phyloP scores from a whole-genome alignment of 2,329 filamentous ascomycete genomes.

The Colletotrichum simmondsii region DNA sequence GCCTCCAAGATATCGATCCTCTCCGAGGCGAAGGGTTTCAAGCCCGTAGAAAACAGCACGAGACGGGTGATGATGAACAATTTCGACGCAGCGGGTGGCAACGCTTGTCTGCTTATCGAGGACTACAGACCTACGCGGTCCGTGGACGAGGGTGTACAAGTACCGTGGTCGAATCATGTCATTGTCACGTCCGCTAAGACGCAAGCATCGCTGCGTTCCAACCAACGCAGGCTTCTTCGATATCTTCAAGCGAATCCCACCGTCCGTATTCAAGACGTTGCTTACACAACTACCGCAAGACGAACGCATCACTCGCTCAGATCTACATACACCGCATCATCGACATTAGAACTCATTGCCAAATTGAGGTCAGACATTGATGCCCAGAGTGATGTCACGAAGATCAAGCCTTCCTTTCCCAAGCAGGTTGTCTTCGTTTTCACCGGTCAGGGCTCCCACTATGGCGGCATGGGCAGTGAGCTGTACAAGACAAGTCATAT shows the following conservation, averaged over 20 bases:
- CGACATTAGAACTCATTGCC: neutral
- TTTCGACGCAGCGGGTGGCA: slow-evolving; percentile 46
- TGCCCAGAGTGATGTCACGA: neutral
- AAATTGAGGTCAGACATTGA: neutral
- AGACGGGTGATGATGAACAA: slow-evolving; percentile 47
- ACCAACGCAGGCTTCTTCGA: neutral
- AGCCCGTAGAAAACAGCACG: neutral
- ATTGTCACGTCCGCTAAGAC: neutral
- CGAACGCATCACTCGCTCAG: slow-evolving; percentile 5
- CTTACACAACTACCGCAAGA: slow-evolving; percentile 15
- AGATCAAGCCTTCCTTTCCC: neutral
- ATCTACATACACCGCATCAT: neutral
- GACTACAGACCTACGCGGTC: neutral
- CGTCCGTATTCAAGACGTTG: neutral
- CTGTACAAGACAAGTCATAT: slow-evolving; percentile 39
- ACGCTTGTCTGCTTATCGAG: slow-evolving; percentile 39
- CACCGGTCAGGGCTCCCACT: slow-evolving; percentile 48
- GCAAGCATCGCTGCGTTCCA: neutral
- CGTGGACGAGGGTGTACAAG: neutral
- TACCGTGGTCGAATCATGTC: neutral
- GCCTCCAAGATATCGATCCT: neutral
- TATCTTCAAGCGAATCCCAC: neutral
- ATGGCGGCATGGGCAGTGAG: slow-evolving; percentile 44
- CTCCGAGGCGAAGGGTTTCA: neutral
- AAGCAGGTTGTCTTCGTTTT: slow-evolving; percentile 49